These are phyloP conservation scores for Lipomyces sp. DNA, from an alignment of 805 yeast genomes.

Conservation along the genomic window DNA sequence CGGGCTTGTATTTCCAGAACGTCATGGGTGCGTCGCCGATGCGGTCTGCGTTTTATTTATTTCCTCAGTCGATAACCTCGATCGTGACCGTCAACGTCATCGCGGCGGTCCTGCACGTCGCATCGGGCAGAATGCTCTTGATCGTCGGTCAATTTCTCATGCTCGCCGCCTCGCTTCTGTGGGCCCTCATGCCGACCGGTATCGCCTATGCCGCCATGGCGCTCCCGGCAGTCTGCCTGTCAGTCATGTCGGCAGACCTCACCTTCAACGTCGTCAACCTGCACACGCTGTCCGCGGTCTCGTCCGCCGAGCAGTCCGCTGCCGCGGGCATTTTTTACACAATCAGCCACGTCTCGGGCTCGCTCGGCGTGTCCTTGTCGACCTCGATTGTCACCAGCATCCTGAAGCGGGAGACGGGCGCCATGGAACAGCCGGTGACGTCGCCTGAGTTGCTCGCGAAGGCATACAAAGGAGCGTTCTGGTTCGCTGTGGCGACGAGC, in stretches of 20 bases:
- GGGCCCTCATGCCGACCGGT: conserved; percentile 43
- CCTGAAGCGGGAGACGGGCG: neutral
- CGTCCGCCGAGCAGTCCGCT: conserved; percentile 42
- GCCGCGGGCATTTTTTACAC: conserved; percentile 53
- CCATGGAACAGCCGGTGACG: neutral
- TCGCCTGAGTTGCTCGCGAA: conserved; percentile 3
- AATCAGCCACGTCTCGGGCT: conserved; percentile 42
- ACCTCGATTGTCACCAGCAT: conserved; percentile 42
- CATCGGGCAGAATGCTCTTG: conserved; percentile 44
- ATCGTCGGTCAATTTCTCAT: conserved; percentile 41
- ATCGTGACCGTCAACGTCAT: conserved; percentile 42
- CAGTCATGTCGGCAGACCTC: conserved; percentile 49
- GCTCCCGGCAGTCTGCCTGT: conserved; percentile 43
- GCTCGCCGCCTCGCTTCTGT: conserved; percentile 40
- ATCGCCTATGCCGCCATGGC: conserved; percentile 47
- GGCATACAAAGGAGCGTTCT: conserved; percentile 28
- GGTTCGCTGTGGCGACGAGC: conserved; percentile 39
- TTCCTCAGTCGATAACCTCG: conserved; percentile 47
- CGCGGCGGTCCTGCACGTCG: conserved; percentile 48
- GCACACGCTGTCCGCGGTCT: conserved; percentile 44
- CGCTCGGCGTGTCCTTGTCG: conserved; percentile 45
- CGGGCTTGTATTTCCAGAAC: conserved; percentile 45
- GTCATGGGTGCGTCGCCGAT: conserved; percentile 42
- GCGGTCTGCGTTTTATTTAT: conserved; percentile 45
- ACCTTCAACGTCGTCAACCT: conserved; percentile 47